Conservation (phyloP, 129 eudicot species). For the Lactuca sativa region DNA sequence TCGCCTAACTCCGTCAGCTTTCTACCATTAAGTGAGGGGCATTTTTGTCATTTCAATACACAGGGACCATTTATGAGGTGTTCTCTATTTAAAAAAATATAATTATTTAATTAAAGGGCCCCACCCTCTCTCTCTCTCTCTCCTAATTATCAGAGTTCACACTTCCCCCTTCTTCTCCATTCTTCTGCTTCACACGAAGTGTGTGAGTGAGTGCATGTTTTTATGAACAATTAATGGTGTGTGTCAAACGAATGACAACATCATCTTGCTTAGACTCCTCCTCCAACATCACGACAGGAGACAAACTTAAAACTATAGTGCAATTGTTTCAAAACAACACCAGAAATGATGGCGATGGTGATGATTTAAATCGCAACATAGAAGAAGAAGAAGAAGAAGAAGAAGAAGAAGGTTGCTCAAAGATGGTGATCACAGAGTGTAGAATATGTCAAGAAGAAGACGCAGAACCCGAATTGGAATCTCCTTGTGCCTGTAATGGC, state of each 20-base stretch:
- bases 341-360: neutral
- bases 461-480: constrained; percentile 59
- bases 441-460: constrained; percentile 94
- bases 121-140: neutral
- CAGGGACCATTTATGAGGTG: too few relatives aligned
- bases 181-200: constrained; percentile 20
- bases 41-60: too few relatives aligned
- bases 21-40: too few relatives aligned
- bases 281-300: constrained; percentile 15
- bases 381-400: constrained; percentile 36
- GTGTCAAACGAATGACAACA: constrained; percentile 49
- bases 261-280: constrained; percentile 34
- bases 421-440: constrained; percentile 52
- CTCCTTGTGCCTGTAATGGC: constrained; percentile 91
- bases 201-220: constrained; percentile 26
- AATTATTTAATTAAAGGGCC: too few relatives aligned
- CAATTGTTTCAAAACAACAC: constrained; percentile 22
- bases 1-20: too few relatives aligned
- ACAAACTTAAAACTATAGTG: constrained; percentile 24
- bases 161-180: constrained; percentile 11
- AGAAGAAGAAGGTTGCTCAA: constrained; percentile 44
- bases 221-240: constrained; percentile 47
- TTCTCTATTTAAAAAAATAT: too few relatives aligned
- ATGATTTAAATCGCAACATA: constrained; percentile 9
- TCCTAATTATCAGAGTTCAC: constrained; percentile 23